Evolutionary conservation across 163 green algal species (phyloP), one percentile per base, ranked within the genome.

Genomic region (Prototheca cutis): DNA sequence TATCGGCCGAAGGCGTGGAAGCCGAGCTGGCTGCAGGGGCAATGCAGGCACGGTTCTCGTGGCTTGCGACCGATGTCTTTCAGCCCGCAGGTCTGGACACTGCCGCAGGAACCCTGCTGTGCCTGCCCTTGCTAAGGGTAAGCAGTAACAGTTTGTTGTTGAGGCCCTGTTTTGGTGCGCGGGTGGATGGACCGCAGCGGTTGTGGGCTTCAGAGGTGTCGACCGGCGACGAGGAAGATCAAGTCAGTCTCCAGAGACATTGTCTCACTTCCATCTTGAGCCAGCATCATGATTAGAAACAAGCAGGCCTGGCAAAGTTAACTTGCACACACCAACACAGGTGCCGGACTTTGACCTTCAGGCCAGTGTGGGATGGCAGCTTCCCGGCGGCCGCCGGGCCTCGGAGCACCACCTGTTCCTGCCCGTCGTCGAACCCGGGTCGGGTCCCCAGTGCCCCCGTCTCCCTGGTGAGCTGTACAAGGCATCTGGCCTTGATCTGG

Each of bases 361-460:
- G 6, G 23, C 13, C 10, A 27, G 10, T 6, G 52, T 45, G 59
- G 47, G 18, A 40, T 68, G 31, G 61, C 17, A 1, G 24, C 60
- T 84, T 28, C 58, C 61, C 8, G 49, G 48, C 7, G 76, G 67
- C 19, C 66, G 76, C 30, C 13, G 42, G 4, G 24, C 67, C 0
- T 39, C 71, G 3, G 33, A 75, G 29, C 76, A 84, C 62, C 67
- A 84, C 59, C 36, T 84, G 6, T 82, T 80, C 51, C 70, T 58
- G n/a, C 23, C 21, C 58, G 7, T 3, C 51, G 0, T 32, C 25
- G 39, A 31, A 63, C 10, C 61, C 58, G 29, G 49, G 33, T 1
- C 48, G 48, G 21, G 19, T 21, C 19, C n/a, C n/a, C 55, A 56
- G 49, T 10, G 8, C 13, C 49, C 49, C 21, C 49, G 25, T 27